Conservation (phyloP, 1,284 basidiomycete species). For the Trametes hirsuta region DNA sequence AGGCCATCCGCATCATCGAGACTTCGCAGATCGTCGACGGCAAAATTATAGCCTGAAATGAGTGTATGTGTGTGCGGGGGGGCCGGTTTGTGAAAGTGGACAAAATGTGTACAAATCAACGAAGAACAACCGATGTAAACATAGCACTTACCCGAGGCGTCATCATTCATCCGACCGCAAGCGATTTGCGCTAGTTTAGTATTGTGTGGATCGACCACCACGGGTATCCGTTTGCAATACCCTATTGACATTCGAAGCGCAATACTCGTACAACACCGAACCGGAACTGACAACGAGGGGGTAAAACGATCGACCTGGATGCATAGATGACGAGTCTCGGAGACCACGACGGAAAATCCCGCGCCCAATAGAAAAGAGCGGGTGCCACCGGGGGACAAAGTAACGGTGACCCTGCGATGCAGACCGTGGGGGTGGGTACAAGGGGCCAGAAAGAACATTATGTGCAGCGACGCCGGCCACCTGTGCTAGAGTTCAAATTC, state of each 20-base stretch:
- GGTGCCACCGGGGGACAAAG: too few relatives aligned
- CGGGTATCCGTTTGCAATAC: conserved; percentile 1
- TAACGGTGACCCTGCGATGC: too few relatives aligned
- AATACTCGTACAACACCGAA: conserved; percentile 25
- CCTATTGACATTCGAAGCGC: conserved; percentile 7
- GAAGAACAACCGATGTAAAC: neutral
- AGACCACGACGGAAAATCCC: neutral
- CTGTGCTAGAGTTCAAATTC: conserved; percentile 21
- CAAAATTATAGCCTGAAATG: conserved; percentile 56
- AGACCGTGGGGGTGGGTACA: neutral
- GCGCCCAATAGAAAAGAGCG: too few relatives aligned
- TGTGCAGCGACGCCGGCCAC: conserved; percentile 15
- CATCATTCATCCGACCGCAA: neutral
- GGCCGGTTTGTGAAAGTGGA: neutral
- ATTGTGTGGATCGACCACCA: neutral
- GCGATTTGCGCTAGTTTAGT: too few relatives aligned
- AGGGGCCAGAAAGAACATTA: neutral
- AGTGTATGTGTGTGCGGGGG: neutral
- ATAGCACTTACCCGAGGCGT: neutral
- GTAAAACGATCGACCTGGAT: conserved; percentile 9
- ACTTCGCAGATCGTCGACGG: conserved; percentile 64
- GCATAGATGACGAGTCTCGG: conserved; percentile 1
- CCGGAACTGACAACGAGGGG: neutral
- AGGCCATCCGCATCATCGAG: conserved; percentile 70
- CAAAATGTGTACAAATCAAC: too few relatives aligned